Base-by-base conservation (phyloP, 2,329 filamentous ascomycete genomes). In the Tympanopsis confertula region DNA sequence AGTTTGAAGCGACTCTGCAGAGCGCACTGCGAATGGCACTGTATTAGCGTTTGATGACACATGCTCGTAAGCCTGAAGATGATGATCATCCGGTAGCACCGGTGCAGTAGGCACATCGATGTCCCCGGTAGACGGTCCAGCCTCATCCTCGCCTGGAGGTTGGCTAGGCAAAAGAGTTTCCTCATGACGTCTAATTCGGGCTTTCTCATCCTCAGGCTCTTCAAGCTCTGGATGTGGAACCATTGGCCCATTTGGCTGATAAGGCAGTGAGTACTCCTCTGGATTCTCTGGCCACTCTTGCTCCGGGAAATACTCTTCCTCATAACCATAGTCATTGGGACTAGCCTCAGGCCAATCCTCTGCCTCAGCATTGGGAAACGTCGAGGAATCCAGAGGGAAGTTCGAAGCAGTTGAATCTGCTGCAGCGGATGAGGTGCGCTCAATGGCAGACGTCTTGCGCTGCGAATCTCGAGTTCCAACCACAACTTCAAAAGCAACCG, bases 381-480 rank as follows among this genome's bases (percentile, higher is more conserved):
- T n/a, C n/a, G n/a, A n/a, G n/a, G n/a, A n/a, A n/a, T n/a, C n/a
- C 10, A 33, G 10, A 13, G 30, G 30, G 10, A 17, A 7, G 15
- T 33, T 13, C 15, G 10, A 10, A 13, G n/a, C n/a, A n/a, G n/a
- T n/a, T n/a, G n/a, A n/a, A n/a, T n/a, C n/a, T n/a, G n/a, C n/a
- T n/a, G n/a, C n/a, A n/a, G n/a, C n/a, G n/a, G n/a, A n/a, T n/a
- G n/a, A n/a, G n/a, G n/a, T n/a, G n/a, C n/a, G n/a, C n/a, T n/a
- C n/a, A n/a, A n/a, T n/a, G n/a, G n/a, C n/a, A n/a, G n/a, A n/a
- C n/a, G 10, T 33, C 15, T 10, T 15, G 10, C 30, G 30, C 15
- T 66, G 62, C 37, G 69, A 77, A 50, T 81, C 76, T 36, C 64
- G 66, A 2, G 75, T 79, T 2, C 76, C 76, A 19, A 81, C 64